Base-by-base conservation (phyloP, 176 grass and related monocot genomes). In the Coix lacrymajobi region DNA sequence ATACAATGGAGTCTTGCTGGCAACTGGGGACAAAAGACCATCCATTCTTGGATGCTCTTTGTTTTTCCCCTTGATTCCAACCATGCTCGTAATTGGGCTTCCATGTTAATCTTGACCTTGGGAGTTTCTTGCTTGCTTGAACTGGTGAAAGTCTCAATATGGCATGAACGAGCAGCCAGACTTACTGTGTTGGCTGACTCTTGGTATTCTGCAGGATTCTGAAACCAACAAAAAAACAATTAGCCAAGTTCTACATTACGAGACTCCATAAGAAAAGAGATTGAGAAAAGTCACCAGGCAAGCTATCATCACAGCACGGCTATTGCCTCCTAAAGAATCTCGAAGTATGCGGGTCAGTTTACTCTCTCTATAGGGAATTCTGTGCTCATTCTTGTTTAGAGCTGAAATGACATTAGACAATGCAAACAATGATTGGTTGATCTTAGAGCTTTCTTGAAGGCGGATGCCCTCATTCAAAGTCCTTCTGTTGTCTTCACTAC, bases 321-420 rank as follows among this genome's bases (percentile, higher is more conserved):
- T 96, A 43, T 90, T 88, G 66, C 96, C 93, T 80, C 96, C 96
- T 28, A 99, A 66, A 5, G 96, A 99, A 48, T 99, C 93, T 77
- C 92, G 93, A 66, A 99, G 72, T 79, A 99, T 96, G 46, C 93
- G 89, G 40, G 96, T 99, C 49, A 99, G 43, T 85, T 94, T 99
- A 85, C 93, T 96, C 76, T 94, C 91, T 43, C 96, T 82, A 26
- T 92, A 99, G 11, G 96, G 96, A 80, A 99, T 88, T 14, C 92
- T 81, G 24, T 71, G 41, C 54, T 93, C 88, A 14, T 88, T 99
- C 76, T 76, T 99, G 74, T 92, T 94, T 25, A 99, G 85, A 76
- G 96, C 91, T 69, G 89, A 92, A 64, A 96, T 94, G 22, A 99
- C 93, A 92, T 99, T 99, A 1, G 96, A 96, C 30, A 99, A 69